These are phyloP conservation scores for Metschnikowia continentalis DNA, from an alignment of 805 yeast species.

Conservation along the genomic window DNA sequence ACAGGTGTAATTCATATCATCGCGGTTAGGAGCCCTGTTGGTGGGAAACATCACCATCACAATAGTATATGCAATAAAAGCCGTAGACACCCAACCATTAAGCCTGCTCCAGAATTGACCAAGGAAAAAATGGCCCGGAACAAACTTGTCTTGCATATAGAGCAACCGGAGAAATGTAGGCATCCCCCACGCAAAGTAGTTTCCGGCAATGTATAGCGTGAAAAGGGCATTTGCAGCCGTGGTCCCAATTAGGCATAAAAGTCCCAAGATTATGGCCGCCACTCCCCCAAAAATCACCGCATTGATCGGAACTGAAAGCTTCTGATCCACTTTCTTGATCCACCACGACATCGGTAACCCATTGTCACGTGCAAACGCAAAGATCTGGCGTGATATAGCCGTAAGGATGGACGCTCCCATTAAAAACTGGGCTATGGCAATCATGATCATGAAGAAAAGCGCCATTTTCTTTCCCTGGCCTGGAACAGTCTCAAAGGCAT, in stretches of 20 bases:
- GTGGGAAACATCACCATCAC: slow-evolving; percentile 62
- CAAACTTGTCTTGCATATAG: slow-evolving; percentile 46
- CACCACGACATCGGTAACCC: slow-evolving; percentile 55
- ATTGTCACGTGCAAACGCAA: slow-evolving; percentile 76
- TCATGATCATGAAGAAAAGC: slow-evolving; percentile 54
- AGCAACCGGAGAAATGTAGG: slow-evolving; percentile 49
- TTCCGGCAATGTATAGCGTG: slow-evolving; percentile 59
- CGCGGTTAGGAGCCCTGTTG: slow-evolving; percentile 33
- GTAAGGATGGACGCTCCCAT: slow-evolving; percentile 63
- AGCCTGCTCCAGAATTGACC: slow-evolving; percentile 47
- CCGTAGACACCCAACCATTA: slow-evolving; percentile 43
- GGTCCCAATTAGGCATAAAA: slow-evolving; percentile 52
- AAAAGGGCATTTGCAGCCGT: slow-evolving; percentile 68
- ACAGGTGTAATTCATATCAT: slow-evolving; percentile 65
- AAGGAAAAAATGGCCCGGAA: slow-evolving; percentile 64
- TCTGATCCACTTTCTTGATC: slow-evolving; percentile 55
- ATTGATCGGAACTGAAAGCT: slow-evolving; percentile 57
- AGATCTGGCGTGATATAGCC: slow-evolving; percentile 66
- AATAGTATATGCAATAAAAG: slow-evolving; percentile 51
- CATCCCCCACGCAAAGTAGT: slow-evolving; percentile 58
- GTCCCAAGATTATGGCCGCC: slow-evolving; percentile 51
- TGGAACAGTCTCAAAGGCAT: slow-evolving; percentile 38
- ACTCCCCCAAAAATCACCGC: slow-evolving; percentile 49
- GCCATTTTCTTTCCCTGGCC: slow-evolving; percentile 57
- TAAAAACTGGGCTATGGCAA: slow-evolving; percentile 56